Evolutionary conservation across 768 basidiomycete genomes (phyloP).

Genomic region (Russula earlei): DNA sequence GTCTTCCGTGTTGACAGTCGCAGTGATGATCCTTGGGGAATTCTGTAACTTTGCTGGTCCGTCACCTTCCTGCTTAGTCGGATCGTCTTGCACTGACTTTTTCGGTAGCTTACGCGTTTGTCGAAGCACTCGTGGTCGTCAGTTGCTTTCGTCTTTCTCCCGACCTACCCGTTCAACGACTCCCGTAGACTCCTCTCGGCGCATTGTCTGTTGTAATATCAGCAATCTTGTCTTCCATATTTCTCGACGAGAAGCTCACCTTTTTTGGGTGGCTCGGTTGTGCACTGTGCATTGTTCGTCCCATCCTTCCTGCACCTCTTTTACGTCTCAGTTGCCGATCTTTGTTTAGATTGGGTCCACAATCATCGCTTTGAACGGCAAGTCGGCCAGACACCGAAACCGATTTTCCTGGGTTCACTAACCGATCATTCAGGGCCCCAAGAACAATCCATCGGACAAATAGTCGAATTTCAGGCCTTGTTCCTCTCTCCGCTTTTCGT

Average conservation of each 20-base stretch:
- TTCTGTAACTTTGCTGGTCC: slow-evolving; percentile 78
- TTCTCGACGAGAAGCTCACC: slow-evolving; percentile 86
- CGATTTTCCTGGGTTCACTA: not conserved
- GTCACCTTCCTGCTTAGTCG: slow-evolving; percentile 27
- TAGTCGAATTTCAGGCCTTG: slow-evolving; percentile 60
- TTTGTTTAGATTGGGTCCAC: slow-evolving; percentile 60
- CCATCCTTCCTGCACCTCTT: not conserved
- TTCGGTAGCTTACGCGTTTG: slow-evolving; percentile 69
- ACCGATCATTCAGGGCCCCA: slow-evolving; percentile 41
- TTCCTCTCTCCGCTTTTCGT: slow-evolving; percentile 84
- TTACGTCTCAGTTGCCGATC: not conserved
- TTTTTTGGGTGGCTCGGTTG: slow-evolving; percentile 98
- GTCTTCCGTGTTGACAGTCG: not conserved
- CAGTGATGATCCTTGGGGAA: slow-evolving; percentile 90
- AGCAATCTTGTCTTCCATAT: slow-evolving; percentile 85
- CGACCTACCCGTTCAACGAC: slow-evolving; percentile 6
- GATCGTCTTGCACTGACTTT: slow-evolving; percentile 16
- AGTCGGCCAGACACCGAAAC: slow-evolving; percentile 24
- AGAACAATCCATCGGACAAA: slow-evolving; percentile 61
- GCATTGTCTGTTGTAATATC: slow-evolving; percentile 94
- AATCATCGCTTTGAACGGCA: slow-evolving; percentile 83
- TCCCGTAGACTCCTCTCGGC: slow-evolving; percentile 75
- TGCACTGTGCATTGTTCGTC: slow-evolving; percentile 74
- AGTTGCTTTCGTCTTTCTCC: slow-evolving; percentile 23
- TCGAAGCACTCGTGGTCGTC: slow-evolving; percentile 87